Conservation (phyloP, 1,284 basidiomycete species). For the Ceratobasidium sp. region DNA sequence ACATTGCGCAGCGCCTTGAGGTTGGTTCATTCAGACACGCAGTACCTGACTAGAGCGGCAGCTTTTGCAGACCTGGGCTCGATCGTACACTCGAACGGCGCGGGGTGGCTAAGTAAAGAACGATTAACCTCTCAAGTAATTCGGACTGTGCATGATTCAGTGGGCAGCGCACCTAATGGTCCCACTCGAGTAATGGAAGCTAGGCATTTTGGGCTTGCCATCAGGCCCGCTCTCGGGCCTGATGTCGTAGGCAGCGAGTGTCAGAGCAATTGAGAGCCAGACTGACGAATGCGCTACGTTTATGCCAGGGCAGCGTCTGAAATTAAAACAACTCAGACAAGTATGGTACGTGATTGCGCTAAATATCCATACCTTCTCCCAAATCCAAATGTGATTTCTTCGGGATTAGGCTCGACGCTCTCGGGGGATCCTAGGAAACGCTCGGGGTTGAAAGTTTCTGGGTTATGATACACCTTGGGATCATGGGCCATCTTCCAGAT, state of each 20-base stretch:
- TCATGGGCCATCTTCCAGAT: constrained; percentile 40
- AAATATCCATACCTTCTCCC: constrained; percentile 18
- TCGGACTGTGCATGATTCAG: too few species aligned
- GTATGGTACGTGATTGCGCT: neutral
- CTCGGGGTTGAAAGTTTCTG: constrained; percentile 40
- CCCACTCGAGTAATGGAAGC: neutral
- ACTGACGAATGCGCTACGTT: constrained; percentile 33
- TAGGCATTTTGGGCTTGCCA: constrained; percentile 17
- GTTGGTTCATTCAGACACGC: neutral
- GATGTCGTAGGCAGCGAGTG: constrained; percentile 21
- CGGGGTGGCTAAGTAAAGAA: constrained; percentile 14
- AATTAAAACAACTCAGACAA: neutral
- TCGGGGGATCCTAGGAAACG: constrained; percentile 37
- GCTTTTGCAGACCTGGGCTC: constrained; percentile 24
- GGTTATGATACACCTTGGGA: constrained; percentile 37
- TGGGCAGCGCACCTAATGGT: constrained; percentile 15
- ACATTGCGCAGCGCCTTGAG: neutral
- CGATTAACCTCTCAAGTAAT: neutral
- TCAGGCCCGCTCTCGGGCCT: constrained; percentile 12
- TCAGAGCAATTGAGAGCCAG: constrained; percentile 24
- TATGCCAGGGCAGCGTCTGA: constrained; percentile 35
- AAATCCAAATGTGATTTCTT: constrained; percentile 26
- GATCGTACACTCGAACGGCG: constrained; percentile 27
- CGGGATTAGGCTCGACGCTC: constrained; percentile 8
- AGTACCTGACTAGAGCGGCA: neutral